Evolutionary conservation across 345 rosid genomes (phyloP), one percentile per base, ranked within the genome.

Genomic region (Eucalyptus viminalis): DNA sequence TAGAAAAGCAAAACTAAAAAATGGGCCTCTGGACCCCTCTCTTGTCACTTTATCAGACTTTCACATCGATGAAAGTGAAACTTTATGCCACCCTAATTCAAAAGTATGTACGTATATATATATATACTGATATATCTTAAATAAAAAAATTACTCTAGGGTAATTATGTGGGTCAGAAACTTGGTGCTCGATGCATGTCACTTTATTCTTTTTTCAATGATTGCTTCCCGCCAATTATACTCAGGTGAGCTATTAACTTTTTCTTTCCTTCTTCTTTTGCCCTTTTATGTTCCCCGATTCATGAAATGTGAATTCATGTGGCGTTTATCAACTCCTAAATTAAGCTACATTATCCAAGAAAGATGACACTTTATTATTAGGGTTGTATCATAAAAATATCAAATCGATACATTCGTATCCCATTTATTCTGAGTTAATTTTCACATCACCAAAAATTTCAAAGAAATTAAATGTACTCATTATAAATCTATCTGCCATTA

Each of bases 391-490:
- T 21, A 34, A 69, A 67, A 34, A 15, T 5, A 16, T 69, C 12
- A 34, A 69, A 69, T 2, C 6, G 3, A 15, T 15, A 65, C 6
- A n/a, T 29, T 25, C 9, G 7, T 17, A 31, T 69, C 80, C 3
- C 24, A 34, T 34, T 69, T 69, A 69, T 37, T 17, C 12, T 0
- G 1, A 14, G 2, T n/a, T 14, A 65, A n/a, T 65, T n/a, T n/a
- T n/a, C 6, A 65, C 2, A 14, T 34, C 43, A 69, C 12, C 5
- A 16, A 69, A 34, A 69, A n/a, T 8, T n/a, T 15, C 21, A n/a
- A 65, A n/a, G 3, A 65, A 65, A 65, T 4, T 15, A 21, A 3
- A 8, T 65, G 5, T n/a, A 8, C 37, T 31, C 0, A 0, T n/a
- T 14, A n/a, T 15, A 15, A n/a, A 65, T 65, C 10, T 65, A 65